Evolutionary conservation across 2,329 filamentous ascomycete species (phyloP), one percentile per base, ranked within the genome.

Genomic region (Amauroascus verrucosus): DNA sequence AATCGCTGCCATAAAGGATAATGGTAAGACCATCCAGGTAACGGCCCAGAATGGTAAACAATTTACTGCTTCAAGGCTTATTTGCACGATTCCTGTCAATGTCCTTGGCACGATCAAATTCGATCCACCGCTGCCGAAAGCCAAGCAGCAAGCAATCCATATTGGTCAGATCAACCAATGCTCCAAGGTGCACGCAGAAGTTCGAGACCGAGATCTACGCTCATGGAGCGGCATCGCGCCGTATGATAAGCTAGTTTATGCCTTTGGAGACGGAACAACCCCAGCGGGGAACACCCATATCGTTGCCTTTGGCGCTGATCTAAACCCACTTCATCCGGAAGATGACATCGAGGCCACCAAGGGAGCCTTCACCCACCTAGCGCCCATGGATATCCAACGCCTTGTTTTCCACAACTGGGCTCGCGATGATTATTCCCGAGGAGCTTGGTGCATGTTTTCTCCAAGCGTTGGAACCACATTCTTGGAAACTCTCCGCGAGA

Each of bases 381-480:
- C 37, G 2, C 16, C 35, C 5, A 50, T 50, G 48, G 48, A 50
- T 20, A 30, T 50, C 14, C 48, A 50, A 20, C 48, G 48, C 7
- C 24, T 50, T 13, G 48, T 41, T 20, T 50, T 50, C 35, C 48
- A 50, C 24, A 50, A 50, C 16, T 50, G 48, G 48, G 24, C 35
- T 18, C 33, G 37, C 6, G 48, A 50, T 13, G 28, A 32, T 8
- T 50, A 50, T 28, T 30, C 48, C 8, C 24, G 35, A 14, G 48
- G 48, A 32, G 35, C 48, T 20, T 50, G 48, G 48, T 50, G 48
- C 14, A 50, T 50, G 48, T 50, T 50, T 30, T 33, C 48, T 7
- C 48, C 48, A 13, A 9, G 33, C n/a, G 48, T 50, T 18, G 48
- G 24, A 14, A 50, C 48, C 16, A 50, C 33, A 2, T 41, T 40